A percentile compares a stretch with the other conserved stretches of the same genome.
These are phyloP conservation scores for Vanrija humicola DNA, from an alignment of 1,284 basidiomycete species.

Conservation along the genomic window DNA sequence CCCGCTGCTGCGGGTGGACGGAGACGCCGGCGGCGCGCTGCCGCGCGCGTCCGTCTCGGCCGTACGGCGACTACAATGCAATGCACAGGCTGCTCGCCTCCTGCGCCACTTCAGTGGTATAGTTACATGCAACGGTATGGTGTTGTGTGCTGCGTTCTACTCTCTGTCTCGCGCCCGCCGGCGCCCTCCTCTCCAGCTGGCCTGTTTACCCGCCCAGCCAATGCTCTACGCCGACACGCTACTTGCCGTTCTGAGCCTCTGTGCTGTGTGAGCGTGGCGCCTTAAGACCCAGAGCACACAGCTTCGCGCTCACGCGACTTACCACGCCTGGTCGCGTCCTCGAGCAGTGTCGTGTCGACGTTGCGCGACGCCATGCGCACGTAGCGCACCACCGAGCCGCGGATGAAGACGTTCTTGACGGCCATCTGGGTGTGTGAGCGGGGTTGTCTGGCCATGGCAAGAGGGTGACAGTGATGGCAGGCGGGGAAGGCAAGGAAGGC, in stretches of 20 bases:
- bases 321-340: slow-evolving; percentile 97
- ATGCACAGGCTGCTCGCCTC: no score
- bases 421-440: slow-evolving; percentile 67
- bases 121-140: not conserved
- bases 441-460: not conserved
- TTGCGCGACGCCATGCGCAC: slow-evolving; percentile 88
- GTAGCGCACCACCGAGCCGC: slow-evolving; percentile 96
- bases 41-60: no score
- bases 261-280: not conserved
- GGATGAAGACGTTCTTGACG: slow-evolving; percentile 98
- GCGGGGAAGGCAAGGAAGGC: slow-evolving; percentile 3
- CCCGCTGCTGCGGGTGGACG: no score
- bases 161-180: not conserved
- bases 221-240: not conserved
- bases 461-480: not conserved
- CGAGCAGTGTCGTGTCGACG: slow-evolving; percentile 91
- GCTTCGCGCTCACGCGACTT: slow-evolving; percentile 25
- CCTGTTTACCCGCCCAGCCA: not conserved
- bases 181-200: not conserved
- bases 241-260: not conserved
- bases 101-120: not conserved
- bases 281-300: not conserved
- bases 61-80: no score
- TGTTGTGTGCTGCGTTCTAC: not conserved
- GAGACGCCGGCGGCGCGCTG: no score